phyloP scores from a whole-genome alignment of 371 early-diverging fungal genomes.

The Saksenaea oblongispora region DNA sequence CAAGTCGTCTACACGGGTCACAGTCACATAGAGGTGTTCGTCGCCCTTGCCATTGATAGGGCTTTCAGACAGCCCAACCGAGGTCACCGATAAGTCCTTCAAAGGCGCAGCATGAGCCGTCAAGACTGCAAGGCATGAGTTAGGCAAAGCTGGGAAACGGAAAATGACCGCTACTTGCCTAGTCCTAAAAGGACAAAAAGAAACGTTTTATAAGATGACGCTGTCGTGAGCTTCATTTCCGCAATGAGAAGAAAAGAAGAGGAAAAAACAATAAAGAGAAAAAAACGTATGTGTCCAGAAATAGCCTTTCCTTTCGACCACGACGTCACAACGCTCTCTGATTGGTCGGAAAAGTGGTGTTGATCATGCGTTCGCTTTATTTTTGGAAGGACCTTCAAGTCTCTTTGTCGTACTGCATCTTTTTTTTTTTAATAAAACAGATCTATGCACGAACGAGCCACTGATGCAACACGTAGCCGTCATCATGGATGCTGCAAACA shows the following conservation, averaged over 20 bases:
- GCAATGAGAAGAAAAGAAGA: not conserved
- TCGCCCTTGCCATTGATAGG: slow-evolving; percentile 32
- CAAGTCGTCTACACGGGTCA: slow-evolving; percentile 71
- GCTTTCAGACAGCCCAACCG: slow-evolving; percentile 41
- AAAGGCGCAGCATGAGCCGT: slow-evolving; percentile 41
- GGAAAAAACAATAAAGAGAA: not conserved
- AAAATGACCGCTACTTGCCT: not conserved
- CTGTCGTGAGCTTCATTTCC: not conserved
- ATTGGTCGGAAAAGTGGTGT: too few species aligned
- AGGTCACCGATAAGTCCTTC: slow-evolving; percentile 48
- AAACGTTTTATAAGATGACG: not conserved
- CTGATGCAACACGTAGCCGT: too few species aligned
- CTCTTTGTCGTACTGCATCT: too few species aligned
- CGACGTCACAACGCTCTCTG: not conserved
- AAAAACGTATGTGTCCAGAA: too few species aligned
- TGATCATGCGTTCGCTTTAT: too few species aligned
- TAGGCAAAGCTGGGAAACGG: not conserved
- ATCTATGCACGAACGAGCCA: too few species aligned
- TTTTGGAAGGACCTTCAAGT: too few species aligned
- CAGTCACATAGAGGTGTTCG: slow-evolving; percentile 59
- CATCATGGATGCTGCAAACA: too few species aligned
- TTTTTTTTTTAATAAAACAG: too few species aligned
- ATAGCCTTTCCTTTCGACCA: too few species aligned
- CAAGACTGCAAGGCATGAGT: slow-evolving; percentile 11
- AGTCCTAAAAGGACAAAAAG: not conserved